Conservation (phyloP, 2,329 filamentous ascomycete species). For the Sclerotinia borealis region DNA sequence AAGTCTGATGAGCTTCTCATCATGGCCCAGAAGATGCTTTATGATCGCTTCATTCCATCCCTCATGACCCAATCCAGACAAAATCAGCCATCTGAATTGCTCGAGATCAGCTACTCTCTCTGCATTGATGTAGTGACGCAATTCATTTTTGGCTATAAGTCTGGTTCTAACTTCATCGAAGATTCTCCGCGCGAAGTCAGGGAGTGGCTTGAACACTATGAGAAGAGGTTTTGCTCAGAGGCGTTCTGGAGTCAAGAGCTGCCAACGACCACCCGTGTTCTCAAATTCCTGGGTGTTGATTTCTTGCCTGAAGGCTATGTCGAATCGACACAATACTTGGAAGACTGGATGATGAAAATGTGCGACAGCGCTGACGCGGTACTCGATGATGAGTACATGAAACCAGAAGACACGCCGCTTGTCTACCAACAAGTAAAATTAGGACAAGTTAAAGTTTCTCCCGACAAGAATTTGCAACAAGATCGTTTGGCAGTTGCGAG, state of each 20-base stretch:
- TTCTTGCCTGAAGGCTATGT: neutral
- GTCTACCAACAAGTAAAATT: neutral
- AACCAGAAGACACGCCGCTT: neutral
- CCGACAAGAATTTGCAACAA: neutral
- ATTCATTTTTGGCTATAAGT: neutral
- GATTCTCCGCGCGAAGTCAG: neutral
- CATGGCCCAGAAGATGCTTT: neutral
- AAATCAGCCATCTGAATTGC: neutral
- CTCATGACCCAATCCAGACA: neutral
- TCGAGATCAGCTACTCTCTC: neutral
- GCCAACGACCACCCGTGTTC: neutral
- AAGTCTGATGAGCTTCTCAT: neutral
- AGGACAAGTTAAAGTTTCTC: neutral
- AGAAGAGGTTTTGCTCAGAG: neutral
- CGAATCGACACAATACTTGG: neutral
- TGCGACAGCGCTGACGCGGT: neutral
- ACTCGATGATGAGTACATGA: neutral
- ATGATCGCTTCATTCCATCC: neutral
- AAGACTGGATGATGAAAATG: neutral
- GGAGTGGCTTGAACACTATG: neutral
- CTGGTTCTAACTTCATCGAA: conserved; percentile 63
- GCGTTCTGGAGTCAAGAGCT: neutral
- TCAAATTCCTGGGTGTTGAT: neutral
- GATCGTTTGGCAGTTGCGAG: neutral
- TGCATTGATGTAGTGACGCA: neutral